Evolutionary conservation across 2,329 filamentous ascomycete species (phyloP).

Genomic region (Colletotrichum incanum): DNA sequence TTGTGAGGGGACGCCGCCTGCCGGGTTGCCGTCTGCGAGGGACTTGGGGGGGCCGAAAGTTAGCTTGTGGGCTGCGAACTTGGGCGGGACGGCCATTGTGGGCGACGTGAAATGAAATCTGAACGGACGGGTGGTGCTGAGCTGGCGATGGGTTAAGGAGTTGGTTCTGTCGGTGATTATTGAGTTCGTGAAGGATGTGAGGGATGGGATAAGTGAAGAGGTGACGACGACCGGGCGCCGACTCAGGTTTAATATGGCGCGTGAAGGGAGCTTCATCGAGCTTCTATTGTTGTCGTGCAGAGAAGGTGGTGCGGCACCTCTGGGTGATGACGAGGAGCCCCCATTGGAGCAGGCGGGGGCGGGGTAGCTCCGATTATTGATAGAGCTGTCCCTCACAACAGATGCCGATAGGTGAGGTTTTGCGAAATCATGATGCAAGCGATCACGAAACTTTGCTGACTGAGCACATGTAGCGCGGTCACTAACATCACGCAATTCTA

Average conservation of each 20-base stretch:
- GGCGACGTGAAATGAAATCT: conserved; percentile 7
- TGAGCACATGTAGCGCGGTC: conserved; percentile 1
- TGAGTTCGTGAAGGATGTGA: neutral
- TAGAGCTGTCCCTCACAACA: neutral
- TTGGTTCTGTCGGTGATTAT: neutral
- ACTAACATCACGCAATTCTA: conserved; percentile 23
- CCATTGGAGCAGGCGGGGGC: conserved; percentile 35
- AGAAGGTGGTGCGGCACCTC: conserved; percentile 5
- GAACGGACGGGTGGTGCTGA: conserved; percentile 5
- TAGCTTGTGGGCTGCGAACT: conserved; percentile 82
- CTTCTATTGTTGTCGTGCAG: neutral
- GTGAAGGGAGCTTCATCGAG: conserved; percentile 39
- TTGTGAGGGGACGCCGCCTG: conserved; percentile 58
- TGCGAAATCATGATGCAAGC: conserved; percentile 38
- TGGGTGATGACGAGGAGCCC: conserved; percentile 20
- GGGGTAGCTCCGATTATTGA: conserved; percentile 24
- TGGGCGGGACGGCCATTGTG: conserved; percentile 82
- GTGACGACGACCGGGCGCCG: conserved; percentile 23
- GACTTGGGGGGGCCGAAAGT: conserved; percentile 59
- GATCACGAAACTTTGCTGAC: conserved; percentile 35
- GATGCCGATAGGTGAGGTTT: conserved; percentile 5
- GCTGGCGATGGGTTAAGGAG: neutral
- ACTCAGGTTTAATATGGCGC: conserved; percentile 31
- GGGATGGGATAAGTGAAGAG: neutral
- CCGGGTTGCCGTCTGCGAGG: conserved; percentile 51